Base-by-base conservation (phyloP, 306 rosid species). In the Mimosa bimucronata region DNA sequence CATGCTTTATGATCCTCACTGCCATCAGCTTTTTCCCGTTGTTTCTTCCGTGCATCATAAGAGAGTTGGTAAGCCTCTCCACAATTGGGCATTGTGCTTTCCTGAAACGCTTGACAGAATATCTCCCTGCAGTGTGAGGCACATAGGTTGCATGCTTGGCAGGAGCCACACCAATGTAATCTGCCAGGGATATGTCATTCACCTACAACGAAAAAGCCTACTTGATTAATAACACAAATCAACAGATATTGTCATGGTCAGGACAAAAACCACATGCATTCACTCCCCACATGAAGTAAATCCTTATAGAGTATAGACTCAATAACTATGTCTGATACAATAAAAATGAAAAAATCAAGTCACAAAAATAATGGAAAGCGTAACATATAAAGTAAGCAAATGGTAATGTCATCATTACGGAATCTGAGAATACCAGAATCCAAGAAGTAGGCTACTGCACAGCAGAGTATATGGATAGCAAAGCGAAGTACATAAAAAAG, bases 31-130 rank as follows among this genome's bases (percentile, higher is more conserved):
- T 83, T 73, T 83, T 83, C 50, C 86, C 86, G 26, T 77, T 83
- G 19, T 83, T 83, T 41, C 86, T 30, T 5, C 82, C 86, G 31
- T 77, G 82, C 86, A 83, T 83, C 86, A 83, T 83, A 3, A 83
- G 74, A 19, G 86, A 83, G 82, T 83, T 83, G 41, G 86, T 83
- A 15, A 77, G 86, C 72, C 86, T 83, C 86, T 83, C 86, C 30
- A 83, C 76, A 16, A 83, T 77, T 12, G 86, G 86, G 58, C 86
- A 83, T 48, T 78, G 83, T 6, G 83, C 86, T 67, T 83, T 83
- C 71, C 86, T 79, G 76, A 83, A 83, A 0, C 86, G 82, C 86
- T 82, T 82, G 15, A 73, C 86, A 2, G 86, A 83, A 71, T 83
- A 83, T 48, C 86, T 78, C 60, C 86, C 86, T 6, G 86, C 76